Base-by-base conservation (phyloP, 768 basidiomycete species). In the Boletus subcaerulescens region DNA sequence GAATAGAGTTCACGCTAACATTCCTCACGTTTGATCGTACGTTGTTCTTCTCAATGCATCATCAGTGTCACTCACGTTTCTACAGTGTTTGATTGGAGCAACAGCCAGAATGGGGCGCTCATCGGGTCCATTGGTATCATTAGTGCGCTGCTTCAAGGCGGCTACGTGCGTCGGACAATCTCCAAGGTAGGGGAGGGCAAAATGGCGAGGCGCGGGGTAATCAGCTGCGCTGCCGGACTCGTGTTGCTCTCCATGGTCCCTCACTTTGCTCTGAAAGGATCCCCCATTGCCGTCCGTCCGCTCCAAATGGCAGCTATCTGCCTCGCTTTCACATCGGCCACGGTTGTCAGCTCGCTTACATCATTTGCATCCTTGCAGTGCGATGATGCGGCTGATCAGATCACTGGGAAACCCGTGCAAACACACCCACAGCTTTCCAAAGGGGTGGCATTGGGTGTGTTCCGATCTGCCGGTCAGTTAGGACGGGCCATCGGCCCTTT, bases 1-100 rank as follows among this genome's bases (percentile, higher is more conserved):
- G 95, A 13, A 83, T 97, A 47, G 96, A 99, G 68, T 98, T 98
- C 71, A 99, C 96, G 0, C 77, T 99, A 20, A 96, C 93, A 0
- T 98, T 98, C 78, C 76, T 98, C 45, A 97, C 90, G 3, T 94
- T 92, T 64, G 91, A 93, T 68, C 71, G 92, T 89, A 73, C 70
- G 86, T 78, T 45, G 24, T 59, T 17, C 11, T 57, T 53, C 12
- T 55, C 47, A 24, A 40, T 43, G 31, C 17, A 14, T 31, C 13
- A 17, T 35, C 9, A 3, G 31, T 26, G 10, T 59, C 9, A 59
- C 29, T 42, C 36, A 1, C 24, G 33, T 56, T 48, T 50, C n/a
- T 8, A 40, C 66, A 93, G 91, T 94, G 45, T 82, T 93, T 45
- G 90, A 93, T 70, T 93, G 90, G 91, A 85, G 80, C 65, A 94